Conservation (phyloP, 108 stramenopile species). For the Aurantiochytrium sp. region DNA sequence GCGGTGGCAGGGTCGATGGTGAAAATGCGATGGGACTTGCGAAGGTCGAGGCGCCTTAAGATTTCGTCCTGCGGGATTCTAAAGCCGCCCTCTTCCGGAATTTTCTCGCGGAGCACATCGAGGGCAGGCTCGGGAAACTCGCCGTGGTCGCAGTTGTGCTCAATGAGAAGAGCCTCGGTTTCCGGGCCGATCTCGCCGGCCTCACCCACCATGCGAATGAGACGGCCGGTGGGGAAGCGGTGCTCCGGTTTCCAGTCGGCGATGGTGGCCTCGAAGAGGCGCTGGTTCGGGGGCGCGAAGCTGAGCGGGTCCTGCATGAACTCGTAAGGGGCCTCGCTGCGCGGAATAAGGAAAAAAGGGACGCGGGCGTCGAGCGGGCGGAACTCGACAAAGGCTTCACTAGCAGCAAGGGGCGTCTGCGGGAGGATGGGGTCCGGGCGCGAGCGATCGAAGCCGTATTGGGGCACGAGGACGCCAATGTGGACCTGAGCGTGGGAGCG, state of each 20-base stretch:
- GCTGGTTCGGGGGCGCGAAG: slow-evolving; percentile 44
- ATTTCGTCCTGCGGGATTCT: slow-evolving; percentile 42
- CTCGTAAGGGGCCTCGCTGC: not conserved
- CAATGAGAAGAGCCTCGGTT: slow-evolving; percentile 74
- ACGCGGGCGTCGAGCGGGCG: slow-evolving; percentile 26
- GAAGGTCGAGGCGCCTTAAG: not conserved
- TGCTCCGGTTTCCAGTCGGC: slow-evolving; percentile 53
- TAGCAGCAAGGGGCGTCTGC: not conserved
- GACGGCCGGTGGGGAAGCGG: slow-evolving; percentile 72
- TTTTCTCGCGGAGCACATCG: slow-evolving; percentile 62
- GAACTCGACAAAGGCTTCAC: not conserved
- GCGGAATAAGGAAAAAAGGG: slow-evolving; percentile 41
- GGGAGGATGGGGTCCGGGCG: not conserved
- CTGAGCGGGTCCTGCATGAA: slow-evolving; percentile 65
- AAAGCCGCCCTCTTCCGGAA: slow-evolving; percentile 55
- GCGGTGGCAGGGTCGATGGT: slow-evolving; percentile 92
- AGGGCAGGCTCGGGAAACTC: slow-evolving; percentile 71
- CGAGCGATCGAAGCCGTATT: not conserved
- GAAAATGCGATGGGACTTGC: slow-evolving; percentile 43
- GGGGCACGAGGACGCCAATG: not conserved
- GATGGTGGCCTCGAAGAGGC: slow-evolving; percentile 32
- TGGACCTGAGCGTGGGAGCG: not conserved
- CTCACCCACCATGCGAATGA: slow-evolving; percentile 62
- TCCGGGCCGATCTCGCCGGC: slow-evolving; percentile 78
- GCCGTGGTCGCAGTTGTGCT: slow-evolving; percentile 78